Evolutionary conservation across 768 basidiomycete genomes (phyloP), one percentile per base, ranked within the genome.

Genomic region (Auricularia sp.): DNA sequence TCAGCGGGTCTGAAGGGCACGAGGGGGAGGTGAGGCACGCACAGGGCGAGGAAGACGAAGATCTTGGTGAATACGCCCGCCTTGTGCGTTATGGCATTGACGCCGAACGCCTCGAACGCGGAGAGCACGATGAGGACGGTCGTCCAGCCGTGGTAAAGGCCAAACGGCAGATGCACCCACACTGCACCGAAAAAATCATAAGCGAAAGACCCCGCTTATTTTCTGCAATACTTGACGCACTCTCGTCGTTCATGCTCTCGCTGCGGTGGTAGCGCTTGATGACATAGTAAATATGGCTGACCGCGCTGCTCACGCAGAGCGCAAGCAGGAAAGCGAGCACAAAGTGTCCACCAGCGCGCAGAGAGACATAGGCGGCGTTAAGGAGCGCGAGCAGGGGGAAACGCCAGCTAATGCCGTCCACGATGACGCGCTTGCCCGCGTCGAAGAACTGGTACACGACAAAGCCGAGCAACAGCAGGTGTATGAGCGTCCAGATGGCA

Each of bases 161-260:
- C 94, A 83, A 98, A 98, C 2, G 97, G 97, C 18, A 97, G 85
- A 74, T 98, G 94, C 53, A 98, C 82, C 66, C 96, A 94, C 67
- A 95, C 68, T 63, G 66, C 54, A 56, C 10, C 36, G 10, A 56
- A 8, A 21, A 18, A 16, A 10, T 21, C n/a, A 67, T 54, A 3
- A 62, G 58, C 53, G 14, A 44, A 51, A 29, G 29, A 29, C 29
- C 29, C 29, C 29, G 29, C 29, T 29, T 29, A 29, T 29, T 29
- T 29, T 29, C 29, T 29, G 29, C 29, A 29, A 29, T 29, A 29
- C 39, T 21, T 35, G 36, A 72, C 71, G 68, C 68, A 72, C 71
- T 73, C 75, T 97, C 94, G 67, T 96, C 93, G 23, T 80, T 79
- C 53, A 81, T 68, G 66, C 72, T 82, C 70, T 88, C 80, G 35